phyloP scores from a whole-genome alignment of 1,284 basidiomycete genomes.

The Apiotrichum gracile region DNA sequence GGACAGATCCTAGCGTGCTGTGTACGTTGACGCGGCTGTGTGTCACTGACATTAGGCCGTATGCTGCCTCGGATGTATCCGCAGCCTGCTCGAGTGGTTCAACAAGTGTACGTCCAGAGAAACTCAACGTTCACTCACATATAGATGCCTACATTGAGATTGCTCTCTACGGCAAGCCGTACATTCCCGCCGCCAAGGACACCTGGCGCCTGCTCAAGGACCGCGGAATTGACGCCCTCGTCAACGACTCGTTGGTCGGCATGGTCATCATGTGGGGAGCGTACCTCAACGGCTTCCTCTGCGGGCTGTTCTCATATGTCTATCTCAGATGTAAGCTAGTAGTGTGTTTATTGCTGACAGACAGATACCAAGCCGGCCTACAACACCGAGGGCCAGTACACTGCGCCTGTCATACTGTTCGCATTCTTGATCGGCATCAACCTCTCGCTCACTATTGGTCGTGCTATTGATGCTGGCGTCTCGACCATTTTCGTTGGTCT shows the following conservation, averaged over 20 bases:
- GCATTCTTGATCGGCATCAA: conserved; percentile 71
- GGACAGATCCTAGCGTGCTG: conserved; percentile 66
- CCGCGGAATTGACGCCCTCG: conserved; percentile 73
- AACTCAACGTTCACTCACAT: background rate
- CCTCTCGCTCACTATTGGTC: conserved; percentile 32
- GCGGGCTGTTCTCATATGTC: conserved; percentile 71
- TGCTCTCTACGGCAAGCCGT: conserved; percentile 80
- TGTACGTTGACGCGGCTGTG: conserved; percentile 13
- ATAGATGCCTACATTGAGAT: conserved; percentile 58
- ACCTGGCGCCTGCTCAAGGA: conserved; percentile 83
- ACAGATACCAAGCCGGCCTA: conserved; percentile 60
- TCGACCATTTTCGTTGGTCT: conserved; percentile 81
- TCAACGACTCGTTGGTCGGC: conserved; percentile 78
- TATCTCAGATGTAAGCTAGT: conserved; percentile 62
- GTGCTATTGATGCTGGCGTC: conserved; percentile 54
- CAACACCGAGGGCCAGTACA: conserved; percentile 66
- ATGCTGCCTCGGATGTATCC: conserved; percentile 71
- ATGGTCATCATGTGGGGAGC: conserved; percentile 58
- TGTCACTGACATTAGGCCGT: conserved; percentile 52
- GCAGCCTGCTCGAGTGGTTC: conserved; percentile 69
- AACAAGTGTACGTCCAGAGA: conserved; percentile 51
- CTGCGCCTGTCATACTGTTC: conserved; percentile 69
- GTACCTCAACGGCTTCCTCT: conserved; percentile 70
- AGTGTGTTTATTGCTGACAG: conserved; percentile 3
- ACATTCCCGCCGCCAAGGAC: conserved; percentile 79